phyloP scores from a whole-genome alignment of 345 rosid species.

The Citrus medica region DNA sequence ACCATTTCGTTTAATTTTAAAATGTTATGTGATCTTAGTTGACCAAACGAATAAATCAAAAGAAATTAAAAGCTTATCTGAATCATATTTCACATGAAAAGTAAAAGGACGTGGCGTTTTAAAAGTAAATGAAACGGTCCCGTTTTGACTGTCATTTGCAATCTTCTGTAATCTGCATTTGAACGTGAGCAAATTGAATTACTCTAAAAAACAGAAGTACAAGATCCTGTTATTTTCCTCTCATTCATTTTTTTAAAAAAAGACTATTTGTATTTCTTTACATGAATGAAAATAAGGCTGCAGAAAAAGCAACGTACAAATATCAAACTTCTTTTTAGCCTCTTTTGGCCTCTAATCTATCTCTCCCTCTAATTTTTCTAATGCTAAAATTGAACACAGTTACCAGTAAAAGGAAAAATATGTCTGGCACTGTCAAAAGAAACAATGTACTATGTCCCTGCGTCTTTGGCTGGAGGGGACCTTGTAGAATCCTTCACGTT shows the following conservation, averaged over 20 bases:
- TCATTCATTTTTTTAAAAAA: background rate
- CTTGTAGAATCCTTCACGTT: slow-evolving; percentile 52
- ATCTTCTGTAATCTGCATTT: no score
- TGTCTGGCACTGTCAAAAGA: background rate
- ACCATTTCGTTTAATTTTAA: no score
- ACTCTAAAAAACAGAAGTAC: no score
- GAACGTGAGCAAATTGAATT: background rate
- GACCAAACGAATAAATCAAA: no score
- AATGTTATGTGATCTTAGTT: no score
- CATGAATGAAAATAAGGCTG: background rate
- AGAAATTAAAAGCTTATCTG: no score
- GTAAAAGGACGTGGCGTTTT: no score
- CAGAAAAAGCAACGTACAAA: background rate
- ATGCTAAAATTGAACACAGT: background rate
- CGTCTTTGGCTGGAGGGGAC: slow-evolving; percentile 44
- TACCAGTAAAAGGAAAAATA: background rate
- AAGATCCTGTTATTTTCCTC: background rate
- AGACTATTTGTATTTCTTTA: background rate
- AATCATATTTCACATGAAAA: no score
- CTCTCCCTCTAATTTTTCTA: background rate
- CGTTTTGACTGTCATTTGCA: no score
- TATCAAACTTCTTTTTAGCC: background rate
- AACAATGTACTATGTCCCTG: slow-evolving; percentile 27
- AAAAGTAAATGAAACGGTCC: no score
- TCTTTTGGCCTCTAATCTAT: background rate